Evolutionary conservation across 768 basidiomycete species (phyloP), one percentile per base, ranked within the genome.

Genomic region (Boletus bicolor): DNA sequence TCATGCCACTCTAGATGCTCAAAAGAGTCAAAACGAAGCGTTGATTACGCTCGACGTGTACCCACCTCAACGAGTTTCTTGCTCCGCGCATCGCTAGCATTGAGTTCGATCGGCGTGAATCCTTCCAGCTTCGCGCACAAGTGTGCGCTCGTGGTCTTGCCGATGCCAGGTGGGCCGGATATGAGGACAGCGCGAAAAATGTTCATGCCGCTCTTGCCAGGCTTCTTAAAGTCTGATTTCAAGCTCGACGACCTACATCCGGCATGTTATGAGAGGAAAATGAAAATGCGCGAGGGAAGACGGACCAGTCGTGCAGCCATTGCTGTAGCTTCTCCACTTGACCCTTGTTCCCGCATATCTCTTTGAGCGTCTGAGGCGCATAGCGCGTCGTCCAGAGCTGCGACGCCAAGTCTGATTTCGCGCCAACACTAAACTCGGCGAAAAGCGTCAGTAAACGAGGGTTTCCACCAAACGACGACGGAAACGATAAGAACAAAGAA

Each of bases 381-480:
- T 99, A 99, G 10, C 93, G 85, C 34, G 87, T 88, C 38, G 97
- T 98, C 97, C 97, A 98, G 1, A 98, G 77, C 68, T 96, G 93
- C 3, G 80, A 78, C 1, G 75, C 76, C 3, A 77, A 73, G 60
- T 84, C 79, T 2, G 72, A 50, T 32, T 76, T 76, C 44, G 67
- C 56, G 24, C 72, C 70, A 61, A 0, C 64, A 19, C 61, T 60
- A n/a, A 37, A 11, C 5, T 32, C 44, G 48, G 10, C 35, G 32
- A 38, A 4, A 24, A 24, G 21, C 10, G 35, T 32, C 24, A 28
- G 44, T 11, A 45, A 28, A 17, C 12, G 19, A 15, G 35, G 4
- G 30, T 17, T 7, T 7, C n/a, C 30, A 19, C 11, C 7, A 28
- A 35, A 34, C 8, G 43, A 44, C 24, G 26, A 21, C 14, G 15